phyloP scores from a whole-genome alignment of 140 eudicot species.

The Flaveria floridana region DNA sequence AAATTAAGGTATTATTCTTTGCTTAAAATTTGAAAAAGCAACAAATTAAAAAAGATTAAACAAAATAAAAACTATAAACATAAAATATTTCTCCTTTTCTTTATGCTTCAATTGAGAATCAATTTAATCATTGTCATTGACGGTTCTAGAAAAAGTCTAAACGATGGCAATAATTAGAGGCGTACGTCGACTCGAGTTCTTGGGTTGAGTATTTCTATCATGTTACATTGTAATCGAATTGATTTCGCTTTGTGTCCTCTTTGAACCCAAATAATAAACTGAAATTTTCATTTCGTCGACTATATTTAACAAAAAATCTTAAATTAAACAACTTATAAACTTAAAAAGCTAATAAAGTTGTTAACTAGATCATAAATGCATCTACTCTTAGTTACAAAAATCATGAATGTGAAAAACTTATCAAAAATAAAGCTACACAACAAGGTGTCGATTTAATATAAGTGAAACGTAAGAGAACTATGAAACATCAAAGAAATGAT shows the following conservation, averaged over 20 bases:
- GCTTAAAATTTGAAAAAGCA: slow-evolving; percentile 2
- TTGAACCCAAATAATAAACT: background rate
- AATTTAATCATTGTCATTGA: background rate
- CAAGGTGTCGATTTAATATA: too few relatives aligned
- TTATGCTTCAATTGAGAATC: background rate
- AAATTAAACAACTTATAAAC: too few relatives aligned
- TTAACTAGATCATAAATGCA: too few relatives aligned
- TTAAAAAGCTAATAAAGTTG: too few relatives aligned
- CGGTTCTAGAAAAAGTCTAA: background rate
- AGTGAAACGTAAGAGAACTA: too few relatives aligned
- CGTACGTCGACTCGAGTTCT: background rate
- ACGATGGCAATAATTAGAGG: background rate
- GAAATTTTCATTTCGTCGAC: too few relatives aligned
- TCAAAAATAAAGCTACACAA: too few relatives aligned
- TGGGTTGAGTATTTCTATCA: background rate
- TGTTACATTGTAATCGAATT: background rate
- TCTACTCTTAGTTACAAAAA: too few relatives aligned
- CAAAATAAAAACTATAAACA: background rate
- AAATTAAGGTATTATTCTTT: background rate
- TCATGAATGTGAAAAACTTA: too few relatives aligned
- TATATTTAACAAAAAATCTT: too few relatives aligned
- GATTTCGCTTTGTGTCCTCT: background rate
- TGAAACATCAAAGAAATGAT: too few relatives aligned
- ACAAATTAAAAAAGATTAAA: background rate
- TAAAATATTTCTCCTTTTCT: background rate